Base-by-base conservation (phyloP, 495 filamentous ascomycete genomes). In the Penicillium soppii region DNA sequence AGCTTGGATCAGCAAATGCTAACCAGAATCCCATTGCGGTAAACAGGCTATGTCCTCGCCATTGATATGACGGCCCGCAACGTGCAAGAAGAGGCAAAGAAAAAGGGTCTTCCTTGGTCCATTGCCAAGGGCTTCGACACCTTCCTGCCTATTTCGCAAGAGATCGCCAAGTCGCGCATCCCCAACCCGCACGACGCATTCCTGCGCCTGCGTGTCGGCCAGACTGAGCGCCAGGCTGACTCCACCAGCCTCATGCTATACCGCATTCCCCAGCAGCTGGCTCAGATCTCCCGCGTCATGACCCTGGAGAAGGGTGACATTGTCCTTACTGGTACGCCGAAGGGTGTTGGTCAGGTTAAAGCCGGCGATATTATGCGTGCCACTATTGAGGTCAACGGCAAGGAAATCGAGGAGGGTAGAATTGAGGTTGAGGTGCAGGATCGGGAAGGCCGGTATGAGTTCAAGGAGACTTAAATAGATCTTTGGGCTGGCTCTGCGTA, bases 111-210 rank as follows among this genome's bases (percentile, higher is more conserved):
- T n/a, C 94, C 94, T 13, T 98, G 94, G 94, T 81, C 85, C 47
- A 94, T 96, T 53, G 83, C 87, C 52, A 98, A 98, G 74, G 95
- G 95, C 32, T 97, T 96, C 67, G 95, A 97, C 63, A 97, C 94
- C 17, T 98, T 98, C 77, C 78, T 92, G 8, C 94, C 94, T 39
- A 79, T 98, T 52, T 87, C 82, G 54, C 72, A 86, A 33, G 77
- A 85, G 47, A 96, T 98, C 53, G 69, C 81, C 35, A 94, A 91
- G 72, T 75, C 82, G 16, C 72, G 71, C 47, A 88, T 97, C 54
- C 85, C 88, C 12, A 84, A 97, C 74, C 94, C 94, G 27, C 90
- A 97, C 62, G 82, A 90, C 52, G 86, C 88, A 33, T 87, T 92
- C 69, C 76, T 98, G 37, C 90, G 87, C 57, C 79, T 98, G 29